Percentiles rank a stretch among this genome's conserved stretches.
phyloP scores from a whole-genome alignment of 2,329 filamentous ascomycete genomes.

The Balansia obtecta region DNA sequence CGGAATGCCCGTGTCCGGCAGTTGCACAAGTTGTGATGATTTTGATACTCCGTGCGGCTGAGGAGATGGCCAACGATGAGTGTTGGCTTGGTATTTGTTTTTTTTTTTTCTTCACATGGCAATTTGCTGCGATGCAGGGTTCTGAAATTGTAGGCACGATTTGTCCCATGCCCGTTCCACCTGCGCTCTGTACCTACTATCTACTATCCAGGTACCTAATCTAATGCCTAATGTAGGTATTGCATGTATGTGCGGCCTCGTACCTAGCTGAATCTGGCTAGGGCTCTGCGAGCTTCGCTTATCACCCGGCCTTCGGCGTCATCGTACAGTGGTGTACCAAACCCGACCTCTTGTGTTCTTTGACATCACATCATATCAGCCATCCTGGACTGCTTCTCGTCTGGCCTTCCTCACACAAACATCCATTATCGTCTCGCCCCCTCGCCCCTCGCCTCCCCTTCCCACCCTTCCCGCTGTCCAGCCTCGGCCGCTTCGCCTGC shows the following conservation, averaged over 20 bases:
- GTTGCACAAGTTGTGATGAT: background rate
- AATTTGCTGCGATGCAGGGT: too few relatives aligned
- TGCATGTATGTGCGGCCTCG: background rate
- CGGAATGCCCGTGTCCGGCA: background rate
- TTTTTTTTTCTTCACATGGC: too few relatives aligned
- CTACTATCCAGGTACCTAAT: too few relatives aligned
- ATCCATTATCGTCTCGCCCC: background rate
- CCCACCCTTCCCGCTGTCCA: background rate
- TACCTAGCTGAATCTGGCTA: slow-evolving; percentile 2
- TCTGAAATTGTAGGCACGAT: too few relatives aligned
- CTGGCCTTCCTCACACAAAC: background rate
- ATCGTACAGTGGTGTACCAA: too few relatives aligned
- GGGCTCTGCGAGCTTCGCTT: background rate
- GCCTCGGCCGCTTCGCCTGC: slow-evolving; percentile 10
- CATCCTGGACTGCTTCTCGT: background rate
- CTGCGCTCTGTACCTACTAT: too few relatives aligned
- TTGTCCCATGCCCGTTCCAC: too few relatives aligned
- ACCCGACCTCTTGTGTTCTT: too few relatives aligned
- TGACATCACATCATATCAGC: too few relatives aligned
- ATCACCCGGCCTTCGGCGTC: background rate
- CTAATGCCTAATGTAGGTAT: background rate
- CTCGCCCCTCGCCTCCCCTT: background rate
- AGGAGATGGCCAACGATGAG: too few relatives aligned
- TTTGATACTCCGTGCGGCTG: background rate
- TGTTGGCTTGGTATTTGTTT: too few relatives aligned